A percentile compares a stretch with the other conserved stretches of the same genome.
phyloP scores from a whole-genome alignment of 2,329 filamentous ascomycete genomes.

The Fusarium haematococcum region DNA sequence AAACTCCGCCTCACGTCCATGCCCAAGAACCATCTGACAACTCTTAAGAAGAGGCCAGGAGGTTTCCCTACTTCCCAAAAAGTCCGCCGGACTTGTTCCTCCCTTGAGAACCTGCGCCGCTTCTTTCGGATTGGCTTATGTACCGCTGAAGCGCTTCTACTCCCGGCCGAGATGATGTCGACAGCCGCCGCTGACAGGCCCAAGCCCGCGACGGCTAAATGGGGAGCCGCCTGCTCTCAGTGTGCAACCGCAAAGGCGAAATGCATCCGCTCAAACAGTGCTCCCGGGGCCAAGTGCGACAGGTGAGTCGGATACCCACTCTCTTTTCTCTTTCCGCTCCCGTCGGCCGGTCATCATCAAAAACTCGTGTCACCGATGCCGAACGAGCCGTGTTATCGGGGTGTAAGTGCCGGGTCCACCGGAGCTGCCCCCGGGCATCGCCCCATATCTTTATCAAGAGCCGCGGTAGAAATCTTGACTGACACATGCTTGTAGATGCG shows the following conservation, averaged over 20 bases:
- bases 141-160: constrained; percentile 3
- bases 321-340: neutral
- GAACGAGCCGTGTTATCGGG: constrained; percentile 4
- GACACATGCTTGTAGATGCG: constrained; percentile 53
- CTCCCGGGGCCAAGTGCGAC: constrained; percentile 57
- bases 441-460: constrained; percentile 21
- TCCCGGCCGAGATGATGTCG: constrained; percentile 26
- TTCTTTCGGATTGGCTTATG: constrained; percentile 18
- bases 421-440: constrained; percentile 16
- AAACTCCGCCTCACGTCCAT: constrained; percentile 28
- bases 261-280: constrained; percentile 57
- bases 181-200: constrained; percentile 34
- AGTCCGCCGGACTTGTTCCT: constrained; percentile 44
- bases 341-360: neutral
- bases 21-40: neutral
- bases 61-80: constrained; percentile 19
- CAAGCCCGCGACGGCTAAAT: constrained; percentile 56
- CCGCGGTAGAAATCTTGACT: constrained; percentile 16
- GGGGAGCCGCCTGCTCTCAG: constrained; percentile 62
- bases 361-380: constrained; percentile 3
- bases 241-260: constrained; percentile 64
- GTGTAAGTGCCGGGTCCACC: constrained; percentile 22
- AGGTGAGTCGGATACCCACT: constrained; percentile 47
- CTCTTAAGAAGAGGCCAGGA: neutral
- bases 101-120: neutral